These are phyloP conservation scores for Cinchona pubescens DNA, from an alignment of 257 asterid species.

Conservation along the genomic window DNA sequence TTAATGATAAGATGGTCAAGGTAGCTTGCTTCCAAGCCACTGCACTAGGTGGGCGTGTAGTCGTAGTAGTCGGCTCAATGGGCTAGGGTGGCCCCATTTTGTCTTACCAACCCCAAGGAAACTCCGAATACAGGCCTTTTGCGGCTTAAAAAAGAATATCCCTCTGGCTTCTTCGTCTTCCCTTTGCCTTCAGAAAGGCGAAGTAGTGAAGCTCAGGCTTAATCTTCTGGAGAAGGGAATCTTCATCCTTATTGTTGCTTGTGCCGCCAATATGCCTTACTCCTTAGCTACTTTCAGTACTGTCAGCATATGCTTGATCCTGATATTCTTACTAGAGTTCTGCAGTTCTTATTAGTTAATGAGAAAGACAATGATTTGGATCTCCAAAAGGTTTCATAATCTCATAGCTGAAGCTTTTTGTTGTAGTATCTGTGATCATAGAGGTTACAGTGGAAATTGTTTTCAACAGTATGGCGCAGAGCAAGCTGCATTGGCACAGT, in stretches of 20 bases:
- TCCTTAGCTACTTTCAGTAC: constrained; percentile 90
- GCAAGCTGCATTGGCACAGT: constrained; percentile 76
- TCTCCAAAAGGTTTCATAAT: constrained; percentile 67
- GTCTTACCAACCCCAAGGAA: too few species aligned
- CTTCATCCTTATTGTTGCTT: constrained; percentile 27
- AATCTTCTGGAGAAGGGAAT: constrained; percentile 11
- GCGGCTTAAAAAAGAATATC: too few species aligned
- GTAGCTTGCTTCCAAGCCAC: too few species aligned
- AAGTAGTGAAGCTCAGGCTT: too few species aligned
- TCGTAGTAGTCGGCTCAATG: too few species aligned
- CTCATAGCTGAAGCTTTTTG: constrained; percentile 12
- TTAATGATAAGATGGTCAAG: too few species aligned
- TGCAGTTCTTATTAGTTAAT: constrained; percentile 67
- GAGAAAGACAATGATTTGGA: constrained; percentile 75
- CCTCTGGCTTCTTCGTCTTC: too few species aligned
- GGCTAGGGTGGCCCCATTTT: too few species aligned
- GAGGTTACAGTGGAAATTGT: neutral
- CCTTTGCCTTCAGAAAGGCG: too few species aligned
- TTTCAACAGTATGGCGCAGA: constrained; percentile 67
- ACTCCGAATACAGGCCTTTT: too few species aligned
- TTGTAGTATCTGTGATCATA: neutral
- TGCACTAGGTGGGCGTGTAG: too few species aligned
- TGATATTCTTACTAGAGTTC: constrained; percentile 64
- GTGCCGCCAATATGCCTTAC: constrained; percentile 93
- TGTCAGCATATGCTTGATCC: constrained; percentile 91